Conservation (phyloP, 139 green algal species). For the Chlorella sp. region DNA sequence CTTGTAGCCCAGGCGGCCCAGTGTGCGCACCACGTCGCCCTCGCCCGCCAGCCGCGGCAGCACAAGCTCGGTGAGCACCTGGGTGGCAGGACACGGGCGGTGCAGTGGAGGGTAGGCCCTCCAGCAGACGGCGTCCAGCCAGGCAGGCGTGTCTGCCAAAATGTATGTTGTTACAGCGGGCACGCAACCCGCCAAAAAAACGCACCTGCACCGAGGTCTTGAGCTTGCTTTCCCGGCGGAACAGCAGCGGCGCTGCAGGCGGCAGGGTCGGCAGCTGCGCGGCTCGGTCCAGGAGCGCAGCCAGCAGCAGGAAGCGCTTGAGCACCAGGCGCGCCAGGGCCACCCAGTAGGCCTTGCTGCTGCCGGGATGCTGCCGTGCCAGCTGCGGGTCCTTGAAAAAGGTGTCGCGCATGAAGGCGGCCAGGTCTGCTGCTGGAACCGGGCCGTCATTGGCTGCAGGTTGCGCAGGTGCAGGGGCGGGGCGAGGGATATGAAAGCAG, state of each 20-base stretch:
- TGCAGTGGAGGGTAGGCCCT: neutral
- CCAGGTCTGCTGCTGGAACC: conserved; percentile 44
- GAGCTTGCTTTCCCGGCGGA: conserved; percentile 46
- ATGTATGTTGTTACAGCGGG: no score
- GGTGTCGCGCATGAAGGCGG: conserved; percentile 47
- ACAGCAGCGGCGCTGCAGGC: conserved; percentile 60
- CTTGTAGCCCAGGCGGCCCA: conserved; percentile 73
- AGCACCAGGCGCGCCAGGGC: conserved; percentile 65
- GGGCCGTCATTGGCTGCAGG: neutral
- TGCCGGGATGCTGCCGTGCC: conserved; percentile 33
- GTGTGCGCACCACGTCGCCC: conserved; percentile 72
- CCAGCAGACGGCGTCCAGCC: no score
- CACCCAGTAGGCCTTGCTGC: conserved; percentile 60
- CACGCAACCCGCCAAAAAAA: no score
- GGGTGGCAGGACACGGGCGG: neutral
- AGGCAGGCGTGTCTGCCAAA: no score
- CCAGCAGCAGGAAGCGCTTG: conserved; percentile 81
- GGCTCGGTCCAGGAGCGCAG: conserved; percentile 78
- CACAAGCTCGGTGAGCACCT: conserved; percentile 71
- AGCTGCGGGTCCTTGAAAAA: conserved; percentile 68
- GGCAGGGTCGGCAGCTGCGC: conserved; percentile 23
- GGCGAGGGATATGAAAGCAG: no score
- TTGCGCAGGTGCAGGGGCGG: no score
- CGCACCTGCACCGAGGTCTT: conserved; percentile 73
- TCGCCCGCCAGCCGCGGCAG: conserved; percentile 69